Evolutionary conservation across 2,329 filamentous ascomycete genomes (phyloP).

Genomic region (Pezizomycotina sp.): DNA sequence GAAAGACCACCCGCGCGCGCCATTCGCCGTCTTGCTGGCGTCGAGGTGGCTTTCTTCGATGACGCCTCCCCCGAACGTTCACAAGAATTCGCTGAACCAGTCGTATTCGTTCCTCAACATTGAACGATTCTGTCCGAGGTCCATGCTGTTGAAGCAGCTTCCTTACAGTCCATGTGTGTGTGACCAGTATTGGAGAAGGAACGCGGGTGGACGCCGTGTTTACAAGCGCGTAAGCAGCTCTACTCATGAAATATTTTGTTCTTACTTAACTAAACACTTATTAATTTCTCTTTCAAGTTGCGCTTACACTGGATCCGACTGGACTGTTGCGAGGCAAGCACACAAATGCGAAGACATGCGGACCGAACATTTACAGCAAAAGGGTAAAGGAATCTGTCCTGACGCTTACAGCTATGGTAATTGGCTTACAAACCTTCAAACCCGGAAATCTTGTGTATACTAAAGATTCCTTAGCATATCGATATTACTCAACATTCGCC

Average conservation of each 20-base stretch:
- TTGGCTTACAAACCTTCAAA: too few relatives aligned
- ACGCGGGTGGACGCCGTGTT: slow-evolving; percentile 53
- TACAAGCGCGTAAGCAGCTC: too few relatives aligned
- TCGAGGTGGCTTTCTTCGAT: neutral
- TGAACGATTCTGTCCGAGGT: slow-evolving; percentile 63
- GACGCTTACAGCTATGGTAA: slow-evolving; percentile 72
- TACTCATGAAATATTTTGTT: too few relatives aligned
- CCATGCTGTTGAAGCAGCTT: slow-evolving; percentile 52
- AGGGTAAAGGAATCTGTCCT: slow-evolving; percentile 61
- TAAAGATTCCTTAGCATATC: slow-evolving; percentile 44
- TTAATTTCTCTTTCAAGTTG: too few relatives aligned
- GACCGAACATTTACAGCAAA: slow-evolving; percentile 50
- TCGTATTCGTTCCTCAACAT: slow-evolving; percentile 32
- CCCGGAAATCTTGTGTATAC: too few relatives aligned
- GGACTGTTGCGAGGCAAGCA: slow-evolving; percentile 62
- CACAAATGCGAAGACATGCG: slow-evolving; percentile 46
- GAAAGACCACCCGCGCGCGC: slow-evolving; percentile 18
- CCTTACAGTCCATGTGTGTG: slow-evolving; percentile 64
- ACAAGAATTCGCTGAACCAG: slow-evolving; percentile 27
- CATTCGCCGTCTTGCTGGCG: slow-evolving; percentile 22
- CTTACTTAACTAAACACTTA: too few relatives aligned
- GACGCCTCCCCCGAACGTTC: slow-evolving; percentile 30
- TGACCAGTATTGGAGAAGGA: slow-evolving; percentile 50
- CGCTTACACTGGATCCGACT: slow-evolving; percentile 46
- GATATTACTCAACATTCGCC: slow-evolving; percentile 38